Evolutionary conservation across 768 basidiomycete species (phyloP), one percentile per base, ranked within the genome.

Genomic region (Heimioporus sp.): DNA sequence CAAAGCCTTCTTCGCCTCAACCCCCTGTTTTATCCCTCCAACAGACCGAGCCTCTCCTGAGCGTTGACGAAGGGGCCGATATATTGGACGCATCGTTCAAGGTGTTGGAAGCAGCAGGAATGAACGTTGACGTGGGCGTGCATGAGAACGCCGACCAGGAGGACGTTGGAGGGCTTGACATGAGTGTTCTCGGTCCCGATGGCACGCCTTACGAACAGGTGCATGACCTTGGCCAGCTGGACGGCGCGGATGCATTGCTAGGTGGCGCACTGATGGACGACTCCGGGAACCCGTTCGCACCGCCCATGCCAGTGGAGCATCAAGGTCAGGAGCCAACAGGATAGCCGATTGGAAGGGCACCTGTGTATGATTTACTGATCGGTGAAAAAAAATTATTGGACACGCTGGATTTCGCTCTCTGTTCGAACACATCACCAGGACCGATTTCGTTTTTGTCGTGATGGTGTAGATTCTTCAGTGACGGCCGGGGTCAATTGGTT

Each of bases 1-100:
- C 82, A 5, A 86, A 87, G 65, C 80, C 83, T 2, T 73, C 85
- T 19, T 80, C 86, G 31, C 87, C 85, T 1, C 81, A 83, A 60
- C 85, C 87, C 5, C 83, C 87, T 55, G 84, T 62, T 62, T 75
- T 67, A 63, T 89, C 80, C 51, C 78, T 72, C 47, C 77, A 55
- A 67, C 75, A 46, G 10, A 72, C 76, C 47, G 79, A 80, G 46
- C 72, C 80, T 15, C 70, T 72, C n/a, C 74, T 73, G 8, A 66
- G 64, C 8, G 61, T 72, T 10, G 69, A 69, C 12, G 66, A 74
- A 58, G 56, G 66, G 30, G 72, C 68, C 38, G 77, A 76, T 57
- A 72, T 63, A 10, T 65, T 87, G 44, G 82, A 81, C 49, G 76
- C 77, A 30, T 76, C 82, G 9, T 72, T 89, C 48, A 82, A 83